These are phyloP conservation scores for Aspergillus niger DNA, from an alignment of 2,329 filamentous ascomycete species.

Conservation along the genomic window DNA sequence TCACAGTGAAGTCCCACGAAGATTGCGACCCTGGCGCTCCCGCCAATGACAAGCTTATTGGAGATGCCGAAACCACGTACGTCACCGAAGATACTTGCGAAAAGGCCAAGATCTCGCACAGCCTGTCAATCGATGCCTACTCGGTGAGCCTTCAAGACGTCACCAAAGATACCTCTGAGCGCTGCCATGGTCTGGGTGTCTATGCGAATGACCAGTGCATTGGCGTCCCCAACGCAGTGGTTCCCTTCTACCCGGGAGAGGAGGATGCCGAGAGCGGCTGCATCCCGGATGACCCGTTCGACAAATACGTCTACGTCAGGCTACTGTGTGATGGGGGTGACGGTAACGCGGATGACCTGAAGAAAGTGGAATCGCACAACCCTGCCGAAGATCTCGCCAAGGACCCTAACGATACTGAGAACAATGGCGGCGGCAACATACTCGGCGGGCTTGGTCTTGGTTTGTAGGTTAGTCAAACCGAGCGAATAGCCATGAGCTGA, in stretches of 20 bases:
- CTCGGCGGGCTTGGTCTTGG: no score
- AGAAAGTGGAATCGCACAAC: no score
- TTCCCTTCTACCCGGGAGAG: slow-evolving; percentile 13
- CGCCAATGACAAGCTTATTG: background rate
- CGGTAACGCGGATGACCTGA: background rate
- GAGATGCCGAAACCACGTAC: background rate
- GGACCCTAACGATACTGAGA: no score
- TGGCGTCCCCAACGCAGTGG: slow-evolving; percentile 13
- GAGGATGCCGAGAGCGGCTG: slow-evolving; percentile 7
- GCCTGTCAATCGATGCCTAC: slow-evolving; percentile 20
- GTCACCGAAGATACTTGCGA: slow-evolving; percentile 17
- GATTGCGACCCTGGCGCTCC: slow-evolving; percentile 11
- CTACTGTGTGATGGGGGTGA: slow-evolving; percentile 14
- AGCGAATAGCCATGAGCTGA: no score
- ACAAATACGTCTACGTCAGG: slow-evolving; percentile 7
- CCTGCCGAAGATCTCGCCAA: no score
- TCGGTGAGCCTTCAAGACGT: slow-evolving; percentile 13
- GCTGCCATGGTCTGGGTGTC: slow-evolving; percentile 19
- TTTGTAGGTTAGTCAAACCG: no score
- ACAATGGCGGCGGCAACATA: no score
- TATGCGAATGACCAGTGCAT: slow-evolving; percentile 18
- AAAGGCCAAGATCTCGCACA: slow-evolving; percentile 19
- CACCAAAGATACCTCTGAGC: slow-evolving; percentile 11
- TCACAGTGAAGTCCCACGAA: slow-evolving; percentile 13
- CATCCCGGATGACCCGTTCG: slow-evolving; percentile 12